These are phyloP conservation scores for Venturia oleaginea DNA, from an alignment of 2,329 filamentous ascomycete genomes.

Conservation along the genomic window DNA sequence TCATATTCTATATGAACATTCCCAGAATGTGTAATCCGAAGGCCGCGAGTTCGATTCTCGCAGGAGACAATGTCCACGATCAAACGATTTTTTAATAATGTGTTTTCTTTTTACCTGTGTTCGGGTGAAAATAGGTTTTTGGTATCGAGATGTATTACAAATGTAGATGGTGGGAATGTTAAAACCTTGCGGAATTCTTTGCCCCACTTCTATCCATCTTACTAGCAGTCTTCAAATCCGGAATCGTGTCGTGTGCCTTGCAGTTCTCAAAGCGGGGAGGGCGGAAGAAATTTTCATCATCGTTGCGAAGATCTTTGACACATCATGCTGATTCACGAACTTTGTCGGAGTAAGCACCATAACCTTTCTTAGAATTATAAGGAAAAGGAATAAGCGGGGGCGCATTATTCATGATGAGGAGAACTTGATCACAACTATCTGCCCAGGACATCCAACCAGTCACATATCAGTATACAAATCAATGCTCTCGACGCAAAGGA, in stretches of 20 bases:
- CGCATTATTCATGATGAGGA: not conserved
- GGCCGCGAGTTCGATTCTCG: constrained; percentile 8
- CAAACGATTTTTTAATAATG: not conserved
- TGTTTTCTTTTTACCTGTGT: not conserved
- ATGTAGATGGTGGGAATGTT: not conserved
- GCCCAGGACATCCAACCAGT: not conserved
- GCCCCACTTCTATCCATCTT: no score
- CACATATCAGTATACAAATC: not conserved
- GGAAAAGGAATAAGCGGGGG: not conserved
- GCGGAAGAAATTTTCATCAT: not conserved
- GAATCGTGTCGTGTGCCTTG: not conserved
- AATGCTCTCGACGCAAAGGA: not conserved
- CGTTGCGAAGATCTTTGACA: not conserved
- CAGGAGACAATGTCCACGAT: not conserved
- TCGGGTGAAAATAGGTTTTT: not conserved
- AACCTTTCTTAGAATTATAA: not conserved
- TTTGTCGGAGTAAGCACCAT: not conserved
- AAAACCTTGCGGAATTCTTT: not conserved
- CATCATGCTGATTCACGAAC: not conserved
- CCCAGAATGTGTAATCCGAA: not conserved
- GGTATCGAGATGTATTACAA: not conserved
- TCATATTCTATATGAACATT: constrained; percentile 1
- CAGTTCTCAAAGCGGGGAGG: not conserved
- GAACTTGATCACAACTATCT: not conserved
- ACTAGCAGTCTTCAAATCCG: not conserved